Evolutionary conservation across 2,329 filamentous ascomycete genomes (phyloP), one percentile per base, ranked within the genome.

Genomic region (Orbilia brochopaga): DNA sequence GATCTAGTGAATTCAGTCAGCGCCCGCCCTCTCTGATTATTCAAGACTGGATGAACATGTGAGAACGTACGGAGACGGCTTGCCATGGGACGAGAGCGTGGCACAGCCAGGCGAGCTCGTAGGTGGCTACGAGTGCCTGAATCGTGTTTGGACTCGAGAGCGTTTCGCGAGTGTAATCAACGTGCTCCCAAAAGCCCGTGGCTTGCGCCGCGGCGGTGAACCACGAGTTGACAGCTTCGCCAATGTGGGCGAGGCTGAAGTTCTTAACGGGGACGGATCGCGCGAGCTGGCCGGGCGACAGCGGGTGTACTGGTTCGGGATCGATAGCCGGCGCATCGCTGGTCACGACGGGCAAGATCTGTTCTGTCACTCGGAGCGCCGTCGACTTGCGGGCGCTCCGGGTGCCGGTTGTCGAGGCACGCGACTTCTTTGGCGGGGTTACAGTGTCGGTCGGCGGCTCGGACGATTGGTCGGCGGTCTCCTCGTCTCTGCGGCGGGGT

Each of bases 171-270:
- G 66, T 64, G 42, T 59, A 70, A 27, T 70, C 66, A 13, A 70
- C 50, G 42, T 70, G 66, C 46, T 70, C 66, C 59, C 59, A 70
- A 30, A 70, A 60, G 46, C 66, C 66, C 15, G 66, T 70, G 10
- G 66, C 64, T 30, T 70, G 53, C n/a, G 66, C 66, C n/a, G 60
- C 66, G 23, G 44, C 44, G 19, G 66, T 44, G 42, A 70, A 64
- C 66, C 66, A 70, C 17, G 59, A 54, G 23, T 37, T 40, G 40
- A 70, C 24, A 19, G 59, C 55, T 4, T 70, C 60, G 21, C 66
- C 52, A 30, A 70, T 64, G 32, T 56, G 46, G 10, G 63, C 57
- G n/a, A 70, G 24, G 40, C 59, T 70, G 55, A 70, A 63, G 19
- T 51, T 70, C 54, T 59, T 58, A 46, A 70, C 66, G n/a, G 59